These are phyloP conservation scores for Trichoderma citrinoviride DNA, from an alignment of 2,329 filamentous ascomycete genomes.

Conservation along the genomic window DNA sequence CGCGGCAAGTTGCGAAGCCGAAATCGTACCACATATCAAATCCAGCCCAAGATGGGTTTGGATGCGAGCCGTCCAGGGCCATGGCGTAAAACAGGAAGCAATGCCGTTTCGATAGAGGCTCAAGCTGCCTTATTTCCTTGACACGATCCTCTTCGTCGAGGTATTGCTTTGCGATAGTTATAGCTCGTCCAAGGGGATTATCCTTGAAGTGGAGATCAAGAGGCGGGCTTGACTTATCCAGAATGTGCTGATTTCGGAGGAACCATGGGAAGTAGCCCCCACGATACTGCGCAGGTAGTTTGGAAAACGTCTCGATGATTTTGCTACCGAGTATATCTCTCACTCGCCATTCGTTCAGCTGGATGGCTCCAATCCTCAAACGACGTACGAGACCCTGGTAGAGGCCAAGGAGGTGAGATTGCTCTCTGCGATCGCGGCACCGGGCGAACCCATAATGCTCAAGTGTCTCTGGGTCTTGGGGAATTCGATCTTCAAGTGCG, in stretches of 20 bases:
- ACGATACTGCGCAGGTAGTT: not conserved
- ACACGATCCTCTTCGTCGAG: not conserved
- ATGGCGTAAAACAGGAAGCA: constrained; percentile 8
- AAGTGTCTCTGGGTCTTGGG: not conserved
- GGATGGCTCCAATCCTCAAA: not conserved
- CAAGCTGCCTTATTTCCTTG: not conserved
- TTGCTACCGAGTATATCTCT: not conserved
- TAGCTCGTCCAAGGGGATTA: not conserved
- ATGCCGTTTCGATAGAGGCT: constrained; percentile 1
- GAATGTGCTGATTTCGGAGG: constrained; percentile 8
- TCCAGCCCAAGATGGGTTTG: not conserved
- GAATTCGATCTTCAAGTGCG: not conserved
- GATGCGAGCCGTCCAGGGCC: not conserved
- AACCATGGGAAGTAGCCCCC: constrained; percentile 6
- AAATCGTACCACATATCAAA: constrained; percentile 6
- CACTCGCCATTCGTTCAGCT: constrained; percentile 1
- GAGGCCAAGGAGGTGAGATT: not conserved
- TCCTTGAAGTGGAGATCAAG: not conserved
- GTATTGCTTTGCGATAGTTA: not conserved
- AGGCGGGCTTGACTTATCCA: not conserved
- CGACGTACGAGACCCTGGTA: not conserved
- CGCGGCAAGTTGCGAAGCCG: not conserved
- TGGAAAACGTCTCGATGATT: not conserved
- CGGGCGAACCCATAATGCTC: not conserved
- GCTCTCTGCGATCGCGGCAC: not conserved